phyloP scores from a whole-genome alignment of 768 basidiomycete genomes.

The Trametes cinnabarina region DNA sequence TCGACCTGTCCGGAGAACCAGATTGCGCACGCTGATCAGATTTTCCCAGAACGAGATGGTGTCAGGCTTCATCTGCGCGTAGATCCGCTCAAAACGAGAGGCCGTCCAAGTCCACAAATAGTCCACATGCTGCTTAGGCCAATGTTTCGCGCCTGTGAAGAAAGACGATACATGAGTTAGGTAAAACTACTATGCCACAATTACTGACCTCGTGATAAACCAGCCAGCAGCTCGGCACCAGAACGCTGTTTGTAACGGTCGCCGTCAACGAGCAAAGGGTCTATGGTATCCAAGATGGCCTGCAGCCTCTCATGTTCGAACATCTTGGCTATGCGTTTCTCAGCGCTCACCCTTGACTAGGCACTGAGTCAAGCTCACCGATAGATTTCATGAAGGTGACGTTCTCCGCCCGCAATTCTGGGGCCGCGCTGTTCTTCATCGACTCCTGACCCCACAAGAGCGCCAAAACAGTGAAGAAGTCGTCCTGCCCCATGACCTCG shows the following conservation, averaged over 20 bases:
- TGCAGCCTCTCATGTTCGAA: slow-evolving; percentile 55
- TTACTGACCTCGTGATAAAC: slow-evolving; percentile 65
- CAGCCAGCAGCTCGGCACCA: slow-evolving; percentile 69
- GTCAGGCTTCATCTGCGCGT: slow-evolving; percentile 80
- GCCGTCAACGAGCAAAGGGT: slow-evolving; percentile 57
- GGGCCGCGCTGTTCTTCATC: slow-evolving; percentile 45
- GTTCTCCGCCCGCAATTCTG: slow-evolving; percentile 59
- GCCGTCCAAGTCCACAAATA: slow-evolving; percentile 73
- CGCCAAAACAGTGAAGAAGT: slow-evolving; percentile 61
- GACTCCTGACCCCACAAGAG: slow-evolving; percentile 82
- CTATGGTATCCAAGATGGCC: slow-evolving; percentile 51
- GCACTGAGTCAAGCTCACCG: slow-evolving; percentile 31
- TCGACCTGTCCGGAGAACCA: not conserved
- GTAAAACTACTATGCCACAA: not conserved
- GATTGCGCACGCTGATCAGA: slow-evolving; percentile 49
- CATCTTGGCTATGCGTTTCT: slow-evolving; percentile 56
- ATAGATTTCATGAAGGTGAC: slow-evolving; percentile 48
- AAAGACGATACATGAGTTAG: slow-evolving; percentile 5
- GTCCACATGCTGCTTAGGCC: slow-evolving; percentile 54
- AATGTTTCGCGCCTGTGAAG: slow-evolving; percentile 74
- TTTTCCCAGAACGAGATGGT: slow-evolving; percentile 75
- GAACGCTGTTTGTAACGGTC: slow-evolving; percentile 88
- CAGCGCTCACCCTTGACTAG: slow-evolving; percentile 4
- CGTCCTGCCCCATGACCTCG: slow-evolving; percentile 41
- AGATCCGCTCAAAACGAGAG: slow-evolving; percentile 58